Base-by-base conservation (phyloP, 371 early-diverging fungal species). In the Mortierella sp. region DNA sequence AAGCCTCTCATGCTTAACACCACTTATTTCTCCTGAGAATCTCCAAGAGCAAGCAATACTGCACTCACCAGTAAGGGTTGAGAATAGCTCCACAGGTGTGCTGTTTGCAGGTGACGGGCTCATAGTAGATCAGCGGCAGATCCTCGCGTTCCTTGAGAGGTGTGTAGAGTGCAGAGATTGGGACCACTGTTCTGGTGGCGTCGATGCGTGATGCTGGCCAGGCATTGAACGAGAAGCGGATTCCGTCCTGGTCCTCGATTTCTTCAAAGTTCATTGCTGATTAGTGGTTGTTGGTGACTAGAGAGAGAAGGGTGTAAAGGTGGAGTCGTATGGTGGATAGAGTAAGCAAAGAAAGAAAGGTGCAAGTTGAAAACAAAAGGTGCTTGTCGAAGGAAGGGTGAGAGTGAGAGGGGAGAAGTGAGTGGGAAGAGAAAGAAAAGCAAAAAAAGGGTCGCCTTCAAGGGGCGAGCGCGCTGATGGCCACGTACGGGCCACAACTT, bases 151-250 rank as follows among this genome's bases (percentile, higher is more conserved):
- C 97, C 88, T 99, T 99, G 51, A 99, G 91, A 16, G 98, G 97
- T 54, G 99, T 99, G 90, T 99, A 99, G 74, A 99, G 89, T 81
- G 96, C 95, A 8, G 97, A 96, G 75, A 99, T 96, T 50, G 99
- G 99, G 0, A 99, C 97, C 31, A 99, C 97, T 75, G 97, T 94
- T 80, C 98, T 94, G 26, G 97, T 96, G n/a, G 97, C 98, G 87
- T 99, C 99, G 50, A 96, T 88, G 71, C 98, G 95, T 48, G 96
- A 96, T 78, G 96, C 95, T 75, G 99, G 98, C 95, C 98, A 98
- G 34, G 97, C 97, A 91, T 99, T 99, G 99, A 99, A 99, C 37
- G 99, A 97, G 82, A 99, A 94, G 48, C 99, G 96, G 85, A 98
- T 93, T 77, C 99, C 99, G 84, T 97, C 98, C 89, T 94, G 93